phyloP scores from a whole-genome alignment of 495 filamentous ascomycete species.

The Xylaria scruposa region DNA sequence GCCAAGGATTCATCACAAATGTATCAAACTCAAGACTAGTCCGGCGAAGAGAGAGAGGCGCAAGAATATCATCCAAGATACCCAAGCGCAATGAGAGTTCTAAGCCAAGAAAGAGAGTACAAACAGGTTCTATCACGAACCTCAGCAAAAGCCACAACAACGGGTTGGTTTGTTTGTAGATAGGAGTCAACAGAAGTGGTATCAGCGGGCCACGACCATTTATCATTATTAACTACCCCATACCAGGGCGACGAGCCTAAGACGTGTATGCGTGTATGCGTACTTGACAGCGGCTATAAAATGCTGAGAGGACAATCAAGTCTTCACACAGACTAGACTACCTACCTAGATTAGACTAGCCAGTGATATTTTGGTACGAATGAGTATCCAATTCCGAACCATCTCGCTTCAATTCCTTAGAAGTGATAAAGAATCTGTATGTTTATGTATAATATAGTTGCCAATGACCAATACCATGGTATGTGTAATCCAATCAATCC shows the following conservation, averaged over 20 bases:
- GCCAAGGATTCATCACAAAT: neutral
- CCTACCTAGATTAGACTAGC: neutral
- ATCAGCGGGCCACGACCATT: neutral
- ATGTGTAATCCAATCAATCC: conserved; percentile 1
- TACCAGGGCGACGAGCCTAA: neutral
- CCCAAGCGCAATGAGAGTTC: neutral
- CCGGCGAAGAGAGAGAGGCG: neutral
- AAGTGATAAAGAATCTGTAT: neutral
- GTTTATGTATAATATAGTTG: neutral
- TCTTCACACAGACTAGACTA: neutral
- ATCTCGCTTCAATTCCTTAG: neutral
- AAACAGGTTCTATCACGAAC: neutral
- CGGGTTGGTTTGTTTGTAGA: neutral
- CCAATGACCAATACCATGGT: neutral
- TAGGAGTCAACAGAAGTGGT: neutral
- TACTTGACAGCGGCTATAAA: neutral
- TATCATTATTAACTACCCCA: neutral
- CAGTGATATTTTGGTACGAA: neutral
- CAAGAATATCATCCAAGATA: neutral
- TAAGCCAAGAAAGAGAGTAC: neutral
- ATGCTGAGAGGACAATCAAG: no score
- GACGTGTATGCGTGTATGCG: neutral
- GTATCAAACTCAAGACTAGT: neutral
- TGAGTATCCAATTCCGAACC: neutral
- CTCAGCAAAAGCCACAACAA: neutral